These are phyloP conservation scores for Suillus weaverae DNA, from an alignment of 768 basidiomycete species.

Conservation along the genomic window DNA sequence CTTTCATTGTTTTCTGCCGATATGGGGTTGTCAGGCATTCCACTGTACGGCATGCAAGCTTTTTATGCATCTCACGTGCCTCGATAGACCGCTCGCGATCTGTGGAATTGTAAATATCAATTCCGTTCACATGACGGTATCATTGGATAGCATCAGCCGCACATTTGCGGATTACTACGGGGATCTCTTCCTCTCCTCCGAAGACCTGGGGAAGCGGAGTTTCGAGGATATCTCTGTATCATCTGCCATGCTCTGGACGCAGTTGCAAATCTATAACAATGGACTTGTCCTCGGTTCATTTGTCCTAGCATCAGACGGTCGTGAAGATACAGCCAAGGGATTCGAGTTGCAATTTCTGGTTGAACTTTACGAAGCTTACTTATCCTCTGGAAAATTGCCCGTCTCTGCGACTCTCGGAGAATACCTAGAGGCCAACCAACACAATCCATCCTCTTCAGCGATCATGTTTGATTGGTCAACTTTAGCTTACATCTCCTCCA, in stretches of 20 bases:
- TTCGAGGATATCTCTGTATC: slow-evolving; percentile 73
- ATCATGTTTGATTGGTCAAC: slow-evolving; percentile 70
- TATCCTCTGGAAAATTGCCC: slow-evolving; percentile 42
- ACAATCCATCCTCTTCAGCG: slow-evolving; percentile 40
- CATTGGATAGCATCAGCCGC: slow-evolving; percentile 51
- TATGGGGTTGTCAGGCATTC: slow-evolving; percentile 78
- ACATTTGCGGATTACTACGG: slow-evolving; percentile 57
- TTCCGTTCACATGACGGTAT: slow-evolving; percentile 50
- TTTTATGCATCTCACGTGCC: slow-evolving; percentile 60
- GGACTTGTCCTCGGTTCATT: slow-evolving; percentile 69
- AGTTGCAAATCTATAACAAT: slow-evolving; percentile 64
- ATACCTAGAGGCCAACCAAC: slow-evolving; percentile 51
- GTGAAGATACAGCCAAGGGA: slow-evolving; percentile 40
- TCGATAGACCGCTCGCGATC: slow-evolving; percentile 26
- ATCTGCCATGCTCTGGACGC: slow-evolving; percentile 60
- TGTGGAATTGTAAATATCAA: slow-evolving; percentile 44
- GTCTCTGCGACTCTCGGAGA: slow-evolving; percentile 51
- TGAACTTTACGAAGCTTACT: slow-evolving; percentile 49
- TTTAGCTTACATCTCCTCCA: slow-evolving; percentile 59
- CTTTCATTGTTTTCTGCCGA: slow-evolving; percentile 60
- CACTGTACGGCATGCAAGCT: slow-evolving; percentile 62
- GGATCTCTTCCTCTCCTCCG: slow-evolving; percentile 41
- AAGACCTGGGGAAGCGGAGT: slow-evolving; percentile 47
- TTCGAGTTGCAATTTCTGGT: slow-evolving; percentile 64
- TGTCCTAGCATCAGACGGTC: slow-evolving; percentile 41